Evolutionary conservation across 1,139 yeast genomes (phyloP).

Genomic region (Debaryomyces psychrophilus): DNA sequence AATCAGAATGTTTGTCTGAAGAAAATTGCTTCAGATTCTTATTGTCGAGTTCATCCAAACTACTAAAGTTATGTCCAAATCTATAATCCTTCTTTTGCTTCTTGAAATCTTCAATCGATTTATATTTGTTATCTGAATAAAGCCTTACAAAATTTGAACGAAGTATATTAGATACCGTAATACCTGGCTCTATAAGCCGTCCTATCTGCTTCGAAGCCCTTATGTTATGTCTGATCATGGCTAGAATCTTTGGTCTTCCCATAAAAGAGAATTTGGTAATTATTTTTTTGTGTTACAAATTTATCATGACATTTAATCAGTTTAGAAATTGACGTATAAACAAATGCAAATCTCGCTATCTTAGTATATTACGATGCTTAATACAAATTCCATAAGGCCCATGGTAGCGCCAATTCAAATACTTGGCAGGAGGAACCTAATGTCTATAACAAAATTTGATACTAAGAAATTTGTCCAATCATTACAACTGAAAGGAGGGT

Average conservation of each 20-base stretch:
- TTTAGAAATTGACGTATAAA: not conserved
- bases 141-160: conserved; percentile 8
- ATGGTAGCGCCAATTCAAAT: not conserved
- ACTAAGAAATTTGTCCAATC: conserved; percentile 75
- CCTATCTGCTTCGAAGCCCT: not conserved
- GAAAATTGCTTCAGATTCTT: conserved; percentile 12
- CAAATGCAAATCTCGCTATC: not conserved
- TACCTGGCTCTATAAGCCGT: not conserved
- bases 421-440: conserved; percentile 19
- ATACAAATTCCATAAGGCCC: not conserved
- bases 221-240: conserved; percentile 5
- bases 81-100: conserved; percentile 38
- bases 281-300: conserved; percentile 8
- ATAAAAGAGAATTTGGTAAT: not conserved
- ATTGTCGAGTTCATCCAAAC: conserved; percentile 26
- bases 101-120: conserved; percentile 44
- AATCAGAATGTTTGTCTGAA: conserved; percentile 12
- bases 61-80: conserved; percentile 37
- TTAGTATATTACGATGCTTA: conserved; percentile 3
- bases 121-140: conserved; percentile 19
- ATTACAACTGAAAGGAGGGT: conserved; percentile 68
- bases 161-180: not conserved
- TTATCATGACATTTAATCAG: not conserved
- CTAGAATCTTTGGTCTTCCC: not conserved
- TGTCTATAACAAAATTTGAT: conserved; percentile 62